Conservation (phyloP, 164 flowering plant genomes). For the Vitis rotundifolia region DNA sequence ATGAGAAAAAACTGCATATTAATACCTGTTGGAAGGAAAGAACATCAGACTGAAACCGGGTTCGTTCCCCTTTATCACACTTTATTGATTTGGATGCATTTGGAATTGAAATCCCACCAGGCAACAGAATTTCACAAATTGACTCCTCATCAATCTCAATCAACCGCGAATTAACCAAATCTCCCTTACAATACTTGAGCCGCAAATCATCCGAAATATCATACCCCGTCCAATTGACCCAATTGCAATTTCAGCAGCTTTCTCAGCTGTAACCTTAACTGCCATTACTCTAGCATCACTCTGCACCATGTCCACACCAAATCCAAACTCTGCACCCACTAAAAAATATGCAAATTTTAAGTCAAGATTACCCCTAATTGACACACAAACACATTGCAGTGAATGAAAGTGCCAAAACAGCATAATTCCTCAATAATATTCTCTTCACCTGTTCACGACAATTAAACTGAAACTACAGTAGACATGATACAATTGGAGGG, state of each 20-base stretch:
- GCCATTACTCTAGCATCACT: constrained; percentile 48
- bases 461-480: too few species aligned
- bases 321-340: too few species aligned
- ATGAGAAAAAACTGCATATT: background rate
- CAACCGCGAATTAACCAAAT: constrained; percentile 46
- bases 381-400: background rate
- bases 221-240: constrained; percentile 74
- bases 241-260: constrained; percentile 79
- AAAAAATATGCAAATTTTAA: constrained; percentile 2
- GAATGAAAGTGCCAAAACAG: too few species aligned
- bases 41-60: constrained; percentile 82
- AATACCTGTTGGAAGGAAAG: constrained; percentile 86
- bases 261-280: constrained; percentile 37
- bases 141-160: constrained; percentile 68
- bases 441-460: too few species aligned
- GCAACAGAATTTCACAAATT: constrained; percentile 61
- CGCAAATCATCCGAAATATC: constrained; percentile 75
- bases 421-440: too few species aligned
- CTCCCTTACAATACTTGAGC: constrained; percentile 76
- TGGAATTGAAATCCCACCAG: constrained; percentile 67
- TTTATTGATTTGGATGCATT: constrained; percentile 75
- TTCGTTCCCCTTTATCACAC: constrained; percentile 96
- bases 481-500: too few species aligned
- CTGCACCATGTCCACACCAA: too few species aligned
- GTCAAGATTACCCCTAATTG: background rate